Conservation (phyloP, 2,329 filamentous ascomycete species). For the Sporothrix phasma region DNA sequence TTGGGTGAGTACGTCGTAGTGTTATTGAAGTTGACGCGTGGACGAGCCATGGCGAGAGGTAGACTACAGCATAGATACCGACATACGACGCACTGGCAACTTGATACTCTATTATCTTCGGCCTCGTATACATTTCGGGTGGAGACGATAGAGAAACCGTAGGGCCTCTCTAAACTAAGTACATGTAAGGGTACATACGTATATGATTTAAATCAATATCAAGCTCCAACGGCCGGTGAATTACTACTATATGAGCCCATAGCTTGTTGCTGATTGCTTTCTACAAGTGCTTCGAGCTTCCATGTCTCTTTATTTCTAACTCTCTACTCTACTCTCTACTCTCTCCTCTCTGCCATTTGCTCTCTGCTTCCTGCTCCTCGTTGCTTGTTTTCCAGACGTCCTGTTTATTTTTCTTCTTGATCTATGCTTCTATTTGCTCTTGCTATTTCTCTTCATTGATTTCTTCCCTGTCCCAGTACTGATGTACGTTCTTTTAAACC, state of each 20-base stretch:
- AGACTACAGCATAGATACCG: neutral
- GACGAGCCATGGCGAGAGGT: neutral
- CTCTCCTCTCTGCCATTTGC: neutral
- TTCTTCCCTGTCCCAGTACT: too few relatives aligned
- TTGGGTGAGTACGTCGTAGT: too few relatives aligned
- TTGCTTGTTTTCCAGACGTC: neutral
- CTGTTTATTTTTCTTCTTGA: neutral
- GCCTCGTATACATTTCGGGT: neutral
- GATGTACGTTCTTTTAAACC: neutral
- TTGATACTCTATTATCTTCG: neutral
- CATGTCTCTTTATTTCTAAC: too few relatives aligned
- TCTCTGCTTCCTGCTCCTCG: neutral
- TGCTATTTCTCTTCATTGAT: neutral
- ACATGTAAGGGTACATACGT: too few relatives aligned
- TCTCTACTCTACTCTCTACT: too few relatives aligned
- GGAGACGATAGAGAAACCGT: too few relatives aligned
- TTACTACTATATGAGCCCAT: neutral
- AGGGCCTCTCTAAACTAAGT: too few relatives aligned
- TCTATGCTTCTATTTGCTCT: neutral
- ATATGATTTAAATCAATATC: too few relatives aligned
- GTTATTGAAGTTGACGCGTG: too few relatives aligned
- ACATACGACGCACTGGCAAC: neutral
- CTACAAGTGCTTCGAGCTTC: too few relatives aligned
- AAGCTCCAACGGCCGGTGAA: too few relatives aligned
- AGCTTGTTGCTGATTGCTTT: neutral